These are phyloP conservation scores for Mycogone perniciosa DNA, from an alignment of 2,329 filamentous ascomycete genomes.

Conservation along the genomic window DNA sequence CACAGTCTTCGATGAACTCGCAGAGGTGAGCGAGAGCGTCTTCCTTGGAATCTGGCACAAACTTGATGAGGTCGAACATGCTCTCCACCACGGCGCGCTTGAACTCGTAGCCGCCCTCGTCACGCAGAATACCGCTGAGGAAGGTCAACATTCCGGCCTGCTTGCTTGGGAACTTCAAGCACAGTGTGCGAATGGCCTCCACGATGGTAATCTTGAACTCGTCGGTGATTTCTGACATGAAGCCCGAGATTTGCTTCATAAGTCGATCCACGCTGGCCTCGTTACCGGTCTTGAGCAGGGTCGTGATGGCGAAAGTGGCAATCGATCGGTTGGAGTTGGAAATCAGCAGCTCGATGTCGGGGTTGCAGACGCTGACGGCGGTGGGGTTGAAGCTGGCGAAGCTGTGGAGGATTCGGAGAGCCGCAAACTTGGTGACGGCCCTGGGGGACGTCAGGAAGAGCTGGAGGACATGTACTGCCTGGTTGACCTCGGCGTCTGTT, in stretches of 20 bases:
- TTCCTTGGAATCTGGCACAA: slow-evolving; percentile 81
- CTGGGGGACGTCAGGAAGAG: slow-evolving; percentile 94
- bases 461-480: slow-evolving; percentile 91
- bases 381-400: slow-evolving; percentile 95
- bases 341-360: slow-evolving; percentile 93
- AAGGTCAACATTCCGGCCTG: slow-evolving; percentile 97
- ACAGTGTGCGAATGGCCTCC: slow-evolving; percentile 92
- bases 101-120: slow-evolving; percentile 97
- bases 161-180: slow-evolving; percentile 96
- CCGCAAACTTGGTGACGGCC: slow-evolving; percentile 94
- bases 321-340: slow-evolving; percentile 96
- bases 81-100: slow-evolving; percentile 96
- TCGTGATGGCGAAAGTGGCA: slow-evolving; percentile 96
- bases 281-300: slow-evolving; percentile 94
- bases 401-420: slow-evolving; percentile 91
- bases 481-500: slow-evolving; percentile 81
- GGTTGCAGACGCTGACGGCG: slow-evolving; percentile 88
- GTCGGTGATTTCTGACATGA: slow-evolving; percentile 98
- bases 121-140: slow-evolving; percentile 90
- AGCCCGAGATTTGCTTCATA: slow-evolving; percentile 97
- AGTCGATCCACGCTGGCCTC: slow-evolving; percentile 93
- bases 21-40: slow-evolving; percentile 88
- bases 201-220: slow-evolving; percentile 99
- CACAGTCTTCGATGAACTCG: slow-evolving; percentile 99
- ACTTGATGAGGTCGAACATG: slow-evolving; percentile 99